phyloP scores from a whole-genome alignment of 2,329 filamentous ascomycete genomes.

The Fusarium miscanthi region DNA sequence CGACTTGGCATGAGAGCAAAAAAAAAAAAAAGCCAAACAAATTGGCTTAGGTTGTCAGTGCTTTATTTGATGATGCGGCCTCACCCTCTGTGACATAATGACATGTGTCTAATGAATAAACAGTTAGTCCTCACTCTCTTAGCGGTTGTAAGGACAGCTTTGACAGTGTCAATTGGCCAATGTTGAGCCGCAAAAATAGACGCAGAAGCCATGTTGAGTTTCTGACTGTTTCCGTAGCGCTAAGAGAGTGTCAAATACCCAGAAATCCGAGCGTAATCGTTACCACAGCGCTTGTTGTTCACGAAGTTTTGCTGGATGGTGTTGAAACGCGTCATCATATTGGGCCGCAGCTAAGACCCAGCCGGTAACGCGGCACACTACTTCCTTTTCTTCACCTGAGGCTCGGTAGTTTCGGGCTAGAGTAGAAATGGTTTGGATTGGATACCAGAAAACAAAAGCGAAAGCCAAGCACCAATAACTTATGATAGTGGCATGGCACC shows the following conservation, averaged over 20 bases:
- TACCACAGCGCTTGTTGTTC: slow-evolving; percentile 19
- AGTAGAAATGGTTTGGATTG: slow-evolving; percentile 1
- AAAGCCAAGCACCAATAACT: slow-evolving; percentile 18
- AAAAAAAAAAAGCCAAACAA: slow-evolving; percentile 2
- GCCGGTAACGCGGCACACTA: slow-evolving; percentile 39
- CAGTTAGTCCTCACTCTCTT: not conserved
- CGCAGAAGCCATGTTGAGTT: not conserved
- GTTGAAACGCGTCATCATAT: slow-evolving; percentile 42
- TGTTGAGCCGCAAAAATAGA: slow-evolving; percentile 30
- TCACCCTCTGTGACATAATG: slow-evolving; percentile 37
- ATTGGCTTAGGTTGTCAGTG: slow-evolving; percentile 18
- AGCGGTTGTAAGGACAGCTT: slow-evolving; percentile 12
- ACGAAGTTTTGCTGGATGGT: slow-evolving; percentile 6
- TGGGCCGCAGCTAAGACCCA: slow-evolving; percentile 39
- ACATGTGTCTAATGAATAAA: slow-evolving; percentile 7
- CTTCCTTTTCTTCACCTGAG: slow-evolving; percentile 28
- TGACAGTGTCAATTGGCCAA: slow-evolving; percentile 15
- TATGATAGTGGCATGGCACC: not conserved
- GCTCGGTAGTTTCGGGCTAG: slow-evolving; percentile 23
- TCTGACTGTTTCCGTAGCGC: slow-evolving; percentile 8
- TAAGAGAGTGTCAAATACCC: slow-evolving; percentile 5
- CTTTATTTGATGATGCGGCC: slow-evolving; percentile 33
- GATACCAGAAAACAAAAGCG: slow-evolving; percentile 3
- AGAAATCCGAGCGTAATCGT: not conserved
- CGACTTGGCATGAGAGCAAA: not conserved